Conservation (phyloP, 768 basidiomycete species). For the Tulasnella calospora region DNA sequence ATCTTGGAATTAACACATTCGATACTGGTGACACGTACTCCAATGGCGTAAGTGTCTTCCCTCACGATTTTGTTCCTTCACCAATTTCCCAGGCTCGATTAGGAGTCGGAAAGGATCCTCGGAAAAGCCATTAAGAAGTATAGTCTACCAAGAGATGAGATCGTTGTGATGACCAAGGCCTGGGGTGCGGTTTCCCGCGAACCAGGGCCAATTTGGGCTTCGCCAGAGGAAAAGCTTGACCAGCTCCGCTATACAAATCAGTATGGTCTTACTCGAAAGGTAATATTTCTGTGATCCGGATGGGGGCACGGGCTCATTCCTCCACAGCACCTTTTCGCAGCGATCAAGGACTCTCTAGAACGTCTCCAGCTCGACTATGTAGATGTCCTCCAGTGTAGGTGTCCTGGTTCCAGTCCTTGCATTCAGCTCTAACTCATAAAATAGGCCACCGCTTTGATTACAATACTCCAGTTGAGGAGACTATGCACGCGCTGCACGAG, state of each 20-base stretch:
- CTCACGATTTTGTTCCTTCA: neutral
- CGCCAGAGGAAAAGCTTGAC: neutral
- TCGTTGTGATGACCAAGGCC: conserved; percentile 18
- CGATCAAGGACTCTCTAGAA: conserved; percentile 41
- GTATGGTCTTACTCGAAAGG: conserved; percentile 13
- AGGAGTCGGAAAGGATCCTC: neutral
- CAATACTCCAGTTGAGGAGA: conserved; percentile 40
- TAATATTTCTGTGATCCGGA: neutral
- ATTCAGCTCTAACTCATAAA: neutral
- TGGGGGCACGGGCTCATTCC: neutral
- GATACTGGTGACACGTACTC: neutral
- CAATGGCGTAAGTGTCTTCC: neutral
- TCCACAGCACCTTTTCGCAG: conserved; percentile 48
- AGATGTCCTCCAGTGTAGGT: conserved; percentile 43
- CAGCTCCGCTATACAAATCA: conserved; percentile 13
- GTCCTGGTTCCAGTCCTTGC: neutral
- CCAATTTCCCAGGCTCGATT: neutral
- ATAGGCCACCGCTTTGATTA: conserved; percentile 29
- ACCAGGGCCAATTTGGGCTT: neutral
- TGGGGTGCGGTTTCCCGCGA: neutral
- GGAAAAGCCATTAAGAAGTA: conserved; percentile 8
- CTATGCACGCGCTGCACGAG: conserved; percentile 47
- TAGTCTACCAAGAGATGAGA: conserved; percentile 28
- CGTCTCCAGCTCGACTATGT: conserved; percentile 45
- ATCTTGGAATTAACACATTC: neutral